Evolutionary conservation across 192 early-diverging fungal species (phyloP).

Genomic region (Umbelopsis sp.): DNA sequence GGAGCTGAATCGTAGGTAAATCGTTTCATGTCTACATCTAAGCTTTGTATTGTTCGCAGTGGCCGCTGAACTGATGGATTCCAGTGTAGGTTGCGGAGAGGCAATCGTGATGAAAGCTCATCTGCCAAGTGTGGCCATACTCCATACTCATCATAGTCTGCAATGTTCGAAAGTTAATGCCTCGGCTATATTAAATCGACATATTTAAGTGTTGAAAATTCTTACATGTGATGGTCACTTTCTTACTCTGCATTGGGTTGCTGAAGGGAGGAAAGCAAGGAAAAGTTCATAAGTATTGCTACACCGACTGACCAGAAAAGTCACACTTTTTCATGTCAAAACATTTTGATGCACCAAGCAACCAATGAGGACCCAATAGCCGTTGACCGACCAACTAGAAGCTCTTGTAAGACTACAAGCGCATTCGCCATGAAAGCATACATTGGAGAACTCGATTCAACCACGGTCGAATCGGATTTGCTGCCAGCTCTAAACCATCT

Average conservation of each 20-base stretch:
- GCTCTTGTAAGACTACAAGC: background rate
- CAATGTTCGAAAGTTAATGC: background rate
- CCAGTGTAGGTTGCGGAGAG: conserved; percentile 80
- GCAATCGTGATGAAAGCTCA: conserved; percentile 70
- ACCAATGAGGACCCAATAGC: conserved; percentile 4
- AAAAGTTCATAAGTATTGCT: background rate
- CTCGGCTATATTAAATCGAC: background rate
- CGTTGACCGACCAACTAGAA: background rate
- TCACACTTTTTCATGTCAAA: conserved; percentile 20
- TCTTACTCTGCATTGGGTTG: conserved; percentile 26
- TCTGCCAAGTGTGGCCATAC: conserved; percentile 67
- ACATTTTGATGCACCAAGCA: conserved; percentile 11
- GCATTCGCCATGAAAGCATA: background rate
- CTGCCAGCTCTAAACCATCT: background rate
- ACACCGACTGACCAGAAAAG: background rate
- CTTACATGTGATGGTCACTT: conserved; percentile 48
- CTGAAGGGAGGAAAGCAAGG: background rate
- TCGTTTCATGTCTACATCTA: conserved; percentile 61
- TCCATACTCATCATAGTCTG: conserved; percentile 59
- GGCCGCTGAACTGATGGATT: conserved; percentile 68
- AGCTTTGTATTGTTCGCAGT: conserved; percentile 59
- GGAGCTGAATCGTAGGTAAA: conserved; percentile 46
- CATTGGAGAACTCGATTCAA: conserved; percentile 4
- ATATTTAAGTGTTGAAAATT: background rate
- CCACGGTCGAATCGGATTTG: background rate